Evolutionary conservation across 495 filamentous ascomycete genomes (phyloP).

Genomic region (Bacidia rubella): DNA sequence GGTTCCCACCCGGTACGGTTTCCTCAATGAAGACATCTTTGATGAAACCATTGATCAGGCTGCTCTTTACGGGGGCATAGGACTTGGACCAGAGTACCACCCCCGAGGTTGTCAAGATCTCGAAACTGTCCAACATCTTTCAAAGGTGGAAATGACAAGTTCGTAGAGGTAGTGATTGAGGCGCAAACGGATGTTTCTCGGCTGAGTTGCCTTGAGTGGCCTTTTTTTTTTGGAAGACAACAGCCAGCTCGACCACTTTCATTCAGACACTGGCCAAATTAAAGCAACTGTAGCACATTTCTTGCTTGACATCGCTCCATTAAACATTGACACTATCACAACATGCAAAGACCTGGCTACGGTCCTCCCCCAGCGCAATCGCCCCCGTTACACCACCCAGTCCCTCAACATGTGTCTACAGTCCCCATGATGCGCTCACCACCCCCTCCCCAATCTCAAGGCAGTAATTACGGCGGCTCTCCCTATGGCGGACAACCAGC

Average conservation of each 20-base stretch:
- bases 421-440: slow-evolving; percentile 98
- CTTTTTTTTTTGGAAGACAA: background rate
- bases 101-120: slow-evolving; percentile 88
- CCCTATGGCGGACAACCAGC: slow-evolving; percentile 45
- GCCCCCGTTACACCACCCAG: slow-evolving; percentile 93
- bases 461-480: slow-evolving; percentile 53
- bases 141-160: background rate
- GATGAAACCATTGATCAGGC: slow-evolving; percentile 87
- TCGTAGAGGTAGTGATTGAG: background rate
- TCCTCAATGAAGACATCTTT: slow-evolving; percentile 96
- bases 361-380: slow-evolving; percentile 66
- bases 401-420: slow-evolving; percentile 95
- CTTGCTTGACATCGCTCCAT: background rate
- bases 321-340: background rate
- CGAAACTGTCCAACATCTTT: slow-evolving; percentile 83
- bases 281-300: background rate
- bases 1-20: slow-evolving; percentile 48
- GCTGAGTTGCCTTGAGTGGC: background rate
- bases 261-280: background rate
- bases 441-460: slow-evolving; percentile 70
- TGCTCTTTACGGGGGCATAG: slow-evolving; percentile 63
- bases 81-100: slow-evolving; percentile 93
- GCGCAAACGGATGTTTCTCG: background rate
- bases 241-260: background rate
- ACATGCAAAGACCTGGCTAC: slow-evolving; percentile 75